phyloP scores from a whole-genome alignment of 2,329 filamentous ascomycete species.

The Cordyceps tenuipes region DNA sequence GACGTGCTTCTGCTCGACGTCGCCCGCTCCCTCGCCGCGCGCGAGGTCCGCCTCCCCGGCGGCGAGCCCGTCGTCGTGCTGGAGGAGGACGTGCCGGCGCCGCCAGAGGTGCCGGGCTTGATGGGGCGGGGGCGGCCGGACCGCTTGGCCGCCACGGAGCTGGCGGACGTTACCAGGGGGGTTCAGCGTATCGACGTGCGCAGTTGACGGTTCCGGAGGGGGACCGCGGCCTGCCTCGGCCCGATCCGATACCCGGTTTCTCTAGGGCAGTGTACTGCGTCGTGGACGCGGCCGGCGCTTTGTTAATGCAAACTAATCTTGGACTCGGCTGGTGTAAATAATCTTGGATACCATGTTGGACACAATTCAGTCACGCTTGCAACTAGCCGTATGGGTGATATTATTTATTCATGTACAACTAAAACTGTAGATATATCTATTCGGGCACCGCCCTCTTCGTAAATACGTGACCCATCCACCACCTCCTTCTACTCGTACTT shows the following conservation, averaged over 20 bases:
- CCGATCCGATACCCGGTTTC: too few relatives aligned
- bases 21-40: conserved; percentile 63
- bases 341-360: too few relatives aligned
- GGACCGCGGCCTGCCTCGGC: not conserved
- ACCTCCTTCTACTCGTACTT: conserved; percentile 25
- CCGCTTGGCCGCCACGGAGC: not conserved
- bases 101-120: too few relatives aligned
- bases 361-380: too few relatives aligned
- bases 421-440: not conserved
- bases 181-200: conserved; percentile 15
- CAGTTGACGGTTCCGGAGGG: conserved; percentile 13
- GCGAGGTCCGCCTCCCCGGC: conserved; percentile 62
- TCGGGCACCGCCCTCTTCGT: not conserved
- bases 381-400: too few relatives aligned
- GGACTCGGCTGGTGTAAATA: too few relatives aligned
- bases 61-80: conserved; percentile 35
- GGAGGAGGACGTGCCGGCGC: not conserved
- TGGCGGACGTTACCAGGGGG: not conserved
- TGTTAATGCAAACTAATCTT: too few relatives aligned
- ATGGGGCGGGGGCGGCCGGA: too few relatives aligned
- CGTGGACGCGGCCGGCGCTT: too few relatives aligned
- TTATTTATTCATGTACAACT: too few relatives aligned
- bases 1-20: conserved; percentile 83
- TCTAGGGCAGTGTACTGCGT: too few relatives aligned
- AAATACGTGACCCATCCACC: not conserved